Evolutionary conservation across 2,329 filamentous ascomycete genomes (phyloP), one percentile per base, ranked within the genome.

Genomic region (Aureobasidium sp.): DNA sequence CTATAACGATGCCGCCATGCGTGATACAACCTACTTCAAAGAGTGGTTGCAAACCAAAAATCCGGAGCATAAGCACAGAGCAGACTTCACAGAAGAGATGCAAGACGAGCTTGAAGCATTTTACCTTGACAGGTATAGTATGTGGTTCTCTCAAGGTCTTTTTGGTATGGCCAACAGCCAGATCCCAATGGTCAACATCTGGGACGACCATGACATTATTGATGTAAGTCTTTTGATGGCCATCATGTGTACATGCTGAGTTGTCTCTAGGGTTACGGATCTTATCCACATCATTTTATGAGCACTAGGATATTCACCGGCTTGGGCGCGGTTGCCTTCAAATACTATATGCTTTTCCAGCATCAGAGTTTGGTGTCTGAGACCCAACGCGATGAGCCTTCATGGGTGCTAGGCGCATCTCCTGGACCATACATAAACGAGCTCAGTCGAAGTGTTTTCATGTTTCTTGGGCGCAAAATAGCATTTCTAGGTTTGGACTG

Each of bases 301-400:
- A 85, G 84, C 66, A 90, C 90, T 2, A 88, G 90, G 0, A 90
- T 97, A 0, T 96, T 99, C 72, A 88, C 87, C 2, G 94, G 95
- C 0, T 76, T 99, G 9, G 95, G 94, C 2, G 89, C 88, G 41
- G 86, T 97, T 55, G 93, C 93, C 0, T 97, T 94, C 83, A 99
- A 99, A 74, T 99, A 97, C 76, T 99, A 99, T 71, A 88, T 99
- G 86, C 82, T 99, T 9, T 99, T 99, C 78, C 94, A 99, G 74
- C 94, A 99, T 69, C 95, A 99, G 74, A 96, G 89, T 67, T 80
- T 96, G 3, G 78, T 85, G 0, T 84, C 87, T 50, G 94, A 99
- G 76, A 91, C 87, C 0, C 87, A 95, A 67, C 80, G 82, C 39
- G 84, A 89, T 2, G 95, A 99, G 73, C 90, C 93, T 2, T 97